Evolutionary conservation across 345 rosid species (phyloP), one percentile per base, ranked within the genome.

Genomic region (Clarkia xantiana): DNA sequence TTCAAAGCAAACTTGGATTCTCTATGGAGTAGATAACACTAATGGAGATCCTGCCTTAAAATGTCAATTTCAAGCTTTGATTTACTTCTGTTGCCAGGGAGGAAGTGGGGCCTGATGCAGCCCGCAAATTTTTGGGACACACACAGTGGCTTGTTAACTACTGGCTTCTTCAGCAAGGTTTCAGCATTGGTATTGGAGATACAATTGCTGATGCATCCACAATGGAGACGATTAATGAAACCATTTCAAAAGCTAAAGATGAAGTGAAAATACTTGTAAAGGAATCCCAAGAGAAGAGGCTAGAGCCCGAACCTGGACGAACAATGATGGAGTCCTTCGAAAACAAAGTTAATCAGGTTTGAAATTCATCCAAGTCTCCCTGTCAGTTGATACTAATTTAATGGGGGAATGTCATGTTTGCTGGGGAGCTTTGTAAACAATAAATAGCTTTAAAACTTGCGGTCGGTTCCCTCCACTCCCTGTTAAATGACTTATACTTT

Each of bases 61-160:
- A 29, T 29, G 5, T 29, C 36, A 29, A 29, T 23, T 23, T 23
- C 29, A 23, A 6, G 3, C 39, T 29, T 12, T n/a, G 11, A 49
- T 11, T 13, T 29, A 9, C 18, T 49, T 19, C 19, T 52, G 23
- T 14, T 9, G 36, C 14, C 68, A 90, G 98, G 97, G 98, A 90
- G 71, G 98, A 90, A 61, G 96, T 90, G 64, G 98, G 98, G 58
- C 97, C 97, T 34, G 97, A 90, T 86, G 94, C 98, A 11, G 98
- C 98, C 50, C 82, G 98, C 56, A 90, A 86, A 58, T 90, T 90
- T 71, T 80, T 90, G 59, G 98, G 98, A 40, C 98, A 90, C 60
- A 90, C 98, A 7, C 98, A 90, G 58, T 90, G 98, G 98, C 98
- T 90, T 68, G 98, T 90, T 53, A 90, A 90, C 55, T 90, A 90